phyloP scores from a whole-genome alignment of 805 yeast genomes.

The Monosporozyma unispora region DNA sequence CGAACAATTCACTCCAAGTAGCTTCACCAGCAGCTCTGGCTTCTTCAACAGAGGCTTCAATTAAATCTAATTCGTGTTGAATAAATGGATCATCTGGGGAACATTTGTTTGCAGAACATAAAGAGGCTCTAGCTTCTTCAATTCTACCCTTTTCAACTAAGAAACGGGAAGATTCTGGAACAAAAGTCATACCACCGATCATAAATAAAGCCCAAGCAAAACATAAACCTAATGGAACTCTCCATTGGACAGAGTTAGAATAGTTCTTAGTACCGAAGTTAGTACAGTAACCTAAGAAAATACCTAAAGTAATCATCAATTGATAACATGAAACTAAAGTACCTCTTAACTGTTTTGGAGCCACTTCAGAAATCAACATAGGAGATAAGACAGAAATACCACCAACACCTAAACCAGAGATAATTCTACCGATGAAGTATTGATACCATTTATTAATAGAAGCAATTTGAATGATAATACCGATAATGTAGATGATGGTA shows the following conservation, averaged over 20 bases:
- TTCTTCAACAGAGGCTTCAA: slow-evolving; percentile 52
- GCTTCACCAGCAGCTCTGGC: slow-evolving; percentile 58
- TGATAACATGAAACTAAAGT: slow-evolving; percentile 66
- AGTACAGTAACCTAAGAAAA: slow-evolving; percentile 69
- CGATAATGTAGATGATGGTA: slow-evolving; percentile 56
- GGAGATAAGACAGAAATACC: slow-evolving; percentile 69
- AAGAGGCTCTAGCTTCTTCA: slow-evolving; percentile 54
- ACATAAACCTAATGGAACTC: slow-evolving; percentile 59
- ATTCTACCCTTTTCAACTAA: slow-evolving; percentile 46
- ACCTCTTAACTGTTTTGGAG: slow-evolving; percentile 49
- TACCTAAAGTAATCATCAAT: slow-evolving; percentile 65
- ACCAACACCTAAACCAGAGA: slow-evolving; percentile 75
- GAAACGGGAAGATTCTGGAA: slow-evolving; percentile 75
- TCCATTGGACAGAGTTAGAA: slow-evolving; percentile 52
- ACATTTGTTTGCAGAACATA: slow-evolving; percentile 51
- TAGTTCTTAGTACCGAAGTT: slow-evolving; percentile 48
- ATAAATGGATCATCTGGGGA: slow-evolving; percentile 45
- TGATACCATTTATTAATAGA: slow-evolving; percentile 53
- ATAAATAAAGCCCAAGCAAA: slow-evolving; percentile 41
- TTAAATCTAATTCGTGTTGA: slow-evolving; percentile 47
- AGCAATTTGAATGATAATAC: slow-evolving; percentile 63
- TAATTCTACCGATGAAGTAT: slow-evolving; percentile 57
- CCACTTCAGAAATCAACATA: slow-evolving; percentile 46
- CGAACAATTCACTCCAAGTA: slow-evolving; percentile 54
- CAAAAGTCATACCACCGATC: slow-evolving; percentile 36